These are phyloP conservation scores for Pyricularia sp. DNA, from an alignment of 2,329 filamentous ascomycete species.

Conservation along the genomic window DNA sequence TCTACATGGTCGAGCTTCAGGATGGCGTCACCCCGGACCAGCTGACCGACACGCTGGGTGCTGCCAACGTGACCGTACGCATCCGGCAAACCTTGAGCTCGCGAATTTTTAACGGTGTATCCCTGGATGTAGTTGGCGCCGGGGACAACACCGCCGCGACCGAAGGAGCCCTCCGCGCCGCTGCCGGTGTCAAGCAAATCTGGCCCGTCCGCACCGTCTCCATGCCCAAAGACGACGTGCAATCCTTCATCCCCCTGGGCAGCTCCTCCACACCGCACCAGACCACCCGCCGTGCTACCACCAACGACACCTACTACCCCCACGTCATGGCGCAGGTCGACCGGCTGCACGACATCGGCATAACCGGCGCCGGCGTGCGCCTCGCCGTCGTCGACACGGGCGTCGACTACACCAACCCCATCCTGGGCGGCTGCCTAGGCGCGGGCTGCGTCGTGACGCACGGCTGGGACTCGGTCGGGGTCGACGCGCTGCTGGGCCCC, in stretches of 20 bases:
- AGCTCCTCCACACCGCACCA: conserved; percentile 2
- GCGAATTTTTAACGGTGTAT: conserved; percentile 13
- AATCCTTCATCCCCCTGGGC: neutral
- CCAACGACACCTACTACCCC: conserved; percentile 12
- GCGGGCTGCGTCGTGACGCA: conserved; percentile 5
- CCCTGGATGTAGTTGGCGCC: conserved; percentile 9
- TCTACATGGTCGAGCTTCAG: conserved; percentile 15
- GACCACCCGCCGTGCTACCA: conserved; percentile 18
- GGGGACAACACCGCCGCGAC: conserved; percentile 3
- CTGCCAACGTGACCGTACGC: conserved; percentile 3
- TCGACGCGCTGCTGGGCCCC: neutral
- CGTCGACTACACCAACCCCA: conserved; percentile 14
- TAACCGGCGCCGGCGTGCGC: conserved; percentile 10
- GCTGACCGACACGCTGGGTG: neutral
- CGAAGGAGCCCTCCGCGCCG: conserved; percentile 12
- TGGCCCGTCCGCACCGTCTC: conserved; percentile 17
- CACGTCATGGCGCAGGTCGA: conserved; percentile 15
- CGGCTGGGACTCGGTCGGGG: conserved; percentile 6
- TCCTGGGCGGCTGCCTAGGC: conserved; percentile 30
- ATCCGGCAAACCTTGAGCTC: conserved; percentile 2
- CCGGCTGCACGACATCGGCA: conserved; percentile 11
- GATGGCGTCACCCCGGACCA: conserved; percentile 4
- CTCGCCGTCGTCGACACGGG: conserved; percentile 15
- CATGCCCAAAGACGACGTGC: neutral
- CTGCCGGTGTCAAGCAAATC: conserved; percentile 16